A percentile compares a stretch with the other conserved stretches of the same genome.
Evolutionary conservation across 441 rosid species (phyloP).

Genomic region (Iberis amara): DNA sequence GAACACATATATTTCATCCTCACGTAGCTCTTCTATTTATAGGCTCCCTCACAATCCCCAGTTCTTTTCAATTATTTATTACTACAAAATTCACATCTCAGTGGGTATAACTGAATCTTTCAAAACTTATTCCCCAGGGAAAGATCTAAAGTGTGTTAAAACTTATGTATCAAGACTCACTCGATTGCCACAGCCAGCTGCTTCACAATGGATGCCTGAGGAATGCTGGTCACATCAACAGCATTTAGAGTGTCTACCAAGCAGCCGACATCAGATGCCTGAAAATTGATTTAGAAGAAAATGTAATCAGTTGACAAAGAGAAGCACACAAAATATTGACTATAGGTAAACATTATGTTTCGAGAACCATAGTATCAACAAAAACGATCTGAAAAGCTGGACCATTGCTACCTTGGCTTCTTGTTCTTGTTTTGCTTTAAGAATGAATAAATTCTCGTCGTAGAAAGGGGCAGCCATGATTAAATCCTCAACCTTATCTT

Average conservation of each 20-base stretch:
- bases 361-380: not conserved
- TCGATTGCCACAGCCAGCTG: constrained; percentile 76
- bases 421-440: constrained; percentile 60
- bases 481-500: constrained; percentile 50
- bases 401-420: constrained; percentile 64
- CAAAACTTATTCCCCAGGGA: not conserved
- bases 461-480: constrained; percentile 62
- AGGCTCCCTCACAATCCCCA: too few relatives aligned
- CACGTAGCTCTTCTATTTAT: not conserved
- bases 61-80: not conserved
- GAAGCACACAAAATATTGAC: constrained; percentile 14
- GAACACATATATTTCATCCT: constrained; percentile 6
- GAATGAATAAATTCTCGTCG: constrained; percentile 60
- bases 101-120: not conserved
- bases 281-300: constrained; percentile 14
- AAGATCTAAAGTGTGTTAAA: constrained; percentile 8
- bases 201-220: constrained; percentile 62
- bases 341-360: not conserved
- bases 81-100: constrained; percentile 12
- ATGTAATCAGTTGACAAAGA: not conserved
- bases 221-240: constrained; percentile 54
- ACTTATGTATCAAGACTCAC: constrained; percentile 48
- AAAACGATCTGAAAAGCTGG: constrained; percentile 5
- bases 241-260: constrained; percentile 52
- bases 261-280: constrained; percentile 53